Base-by-base conservation (phyloP, 2,329 filamentous ascomycete genomes). In the Hypoxylon sp. region DNA sequence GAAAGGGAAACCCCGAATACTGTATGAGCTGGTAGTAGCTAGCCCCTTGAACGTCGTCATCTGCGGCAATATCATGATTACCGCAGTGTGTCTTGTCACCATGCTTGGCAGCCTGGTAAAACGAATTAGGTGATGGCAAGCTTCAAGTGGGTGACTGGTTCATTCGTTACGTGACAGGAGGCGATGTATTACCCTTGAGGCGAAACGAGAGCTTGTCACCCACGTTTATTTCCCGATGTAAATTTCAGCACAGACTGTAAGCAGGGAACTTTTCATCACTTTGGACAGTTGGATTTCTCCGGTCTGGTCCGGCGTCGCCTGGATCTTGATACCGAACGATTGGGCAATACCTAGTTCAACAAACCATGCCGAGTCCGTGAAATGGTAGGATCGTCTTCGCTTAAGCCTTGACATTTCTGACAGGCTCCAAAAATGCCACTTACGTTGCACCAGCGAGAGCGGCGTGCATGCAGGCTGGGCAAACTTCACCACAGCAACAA, bases 141-240 rank as follows among this genome's bases (percentile, higher is more conserved):
- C 30, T 12, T n/a, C 20, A 16, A 15, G 40, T 29, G 31, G 21
- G 21, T 17, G 38, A 19, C 7, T 35, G 21, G 41, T 46, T 55
- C 27, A 30, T 25, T 26, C 26, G 11, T 16, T 15, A 23, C n/a
- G 31, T 47, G 37, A 40, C 36, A 46, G n/a, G 36, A 52, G 45
- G 48, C 27, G 40, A 38, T 43, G 38, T 32, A 51, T 36, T 50
- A 23, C 42, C 31, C 37, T 29, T 52, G 26, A 44, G 45, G 30
- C 42, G 15, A 48, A 47, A 45, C 31, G 35, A 42, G 47, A 49
- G 26, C 13, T 16, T 45, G 47, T 36, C 46, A 48, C 51, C 51
- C 51, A 37, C 47, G 31, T 49, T 55, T 55, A 50, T 55, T 55
- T 38, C 51, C 55, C 55, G 55, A 57, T 20, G 34, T 38, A 55